Evolutionary conservation across 2,329 filamentous ascomycete species (phyloP), one percentile per base, ranked within the genome.

Genomic region (Claviceps purpurea): DNA sequence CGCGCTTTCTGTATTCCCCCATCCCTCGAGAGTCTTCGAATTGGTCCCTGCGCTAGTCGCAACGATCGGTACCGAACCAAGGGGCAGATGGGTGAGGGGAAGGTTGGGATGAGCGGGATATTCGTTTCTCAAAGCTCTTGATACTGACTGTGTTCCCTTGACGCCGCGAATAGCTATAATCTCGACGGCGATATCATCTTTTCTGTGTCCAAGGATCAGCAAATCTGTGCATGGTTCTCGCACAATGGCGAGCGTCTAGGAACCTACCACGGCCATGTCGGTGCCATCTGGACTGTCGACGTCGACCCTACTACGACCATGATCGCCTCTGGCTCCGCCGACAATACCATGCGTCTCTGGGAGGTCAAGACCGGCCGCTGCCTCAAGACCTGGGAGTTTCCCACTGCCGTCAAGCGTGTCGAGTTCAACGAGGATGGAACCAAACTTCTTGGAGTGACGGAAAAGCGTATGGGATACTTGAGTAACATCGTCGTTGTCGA

Each of bases 291-390:
- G 93, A 96, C 93, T 57, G 87, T 98, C 71, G 93, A 98, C 68
- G 85, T 95, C 65, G 88, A 95, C 74, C 90, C 91, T 59, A 89
- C 89, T 64, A 87, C 85, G 58, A 88, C 87, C 64, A 81, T 98
- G 66, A 84, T 97, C 66, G 93, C 91, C 65, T 94, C 88, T 56
- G 93, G 93, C 64, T 93, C 90, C 62, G 93, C 93, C 71, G 93
- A 98, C 76, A 97, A 97, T 78, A 96, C 91, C 45, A 91, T 98
- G 72, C 84, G 90, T 65, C 79, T 98, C 64, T 98, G 93, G 93
- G 89, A 98, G 68, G 79, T 96, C 68, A 87, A 89, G 79, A 87
- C 86, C 16, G 93, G 93, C 67, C 88, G 87, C 68, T 85, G 87
- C 68, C 79, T 98, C 65, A 96, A 97, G 83, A 87, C 86, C 53